Evolutionary conservation across 2,329 filamentous ascomycete species (phyloP), one percentile per base, ranked within the genome.

Genomic region (Metarhizium album): DNA sequence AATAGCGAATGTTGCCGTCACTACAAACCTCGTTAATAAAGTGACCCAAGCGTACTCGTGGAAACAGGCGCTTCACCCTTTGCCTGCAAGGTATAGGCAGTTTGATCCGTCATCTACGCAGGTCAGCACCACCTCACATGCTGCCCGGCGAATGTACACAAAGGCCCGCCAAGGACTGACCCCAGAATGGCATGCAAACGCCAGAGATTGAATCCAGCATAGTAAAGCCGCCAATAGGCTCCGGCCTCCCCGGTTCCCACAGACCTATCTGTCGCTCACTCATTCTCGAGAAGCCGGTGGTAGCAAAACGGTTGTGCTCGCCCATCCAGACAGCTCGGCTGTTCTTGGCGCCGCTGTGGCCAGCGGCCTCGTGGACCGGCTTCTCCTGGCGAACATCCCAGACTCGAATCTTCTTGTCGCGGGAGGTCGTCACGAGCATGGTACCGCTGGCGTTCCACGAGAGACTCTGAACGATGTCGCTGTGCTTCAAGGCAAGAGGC

Each of bases 141-240:
- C 13, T 3, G 23, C 23, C 16, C 23, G 14, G 7, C 27, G 24
- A 49, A 27, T 22, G 18, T 11, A 48, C 22, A 35, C 37, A 7
- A 40, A n/a, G n/a, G 6, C n/a, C n/a, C 11, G 7, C 2, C 18
- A 5, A 18, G 20, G 35, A 46, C 74, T 58, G 66, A 82, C 79
- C 93, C 93, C 93, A 98, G 80, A 98, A 97, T 31, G 93, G 93
- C 88, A 98, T 96, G 78, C 90, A 95, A 53, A 98, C 90, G 66
- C 93, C 93, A 45, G 91, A 96, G 62, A 95, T 95, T 45, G 89
- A 94, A 70, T 98, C 93, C 46, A 98, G 79, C 59, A 87, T 86
- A 61, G 81, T 84, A 72, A 96, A 96, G 16, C 90, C 90, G 47
- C 88, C 90, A 61, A 97, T 85, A 46, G 93, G 93, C 61, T 94